Evolutionary conservation across 352 stramenopile genomes (phyloP), one percentile per base, ranked within the genome.

Genomic region (Globisporangium cylindrosporum): DNA sequence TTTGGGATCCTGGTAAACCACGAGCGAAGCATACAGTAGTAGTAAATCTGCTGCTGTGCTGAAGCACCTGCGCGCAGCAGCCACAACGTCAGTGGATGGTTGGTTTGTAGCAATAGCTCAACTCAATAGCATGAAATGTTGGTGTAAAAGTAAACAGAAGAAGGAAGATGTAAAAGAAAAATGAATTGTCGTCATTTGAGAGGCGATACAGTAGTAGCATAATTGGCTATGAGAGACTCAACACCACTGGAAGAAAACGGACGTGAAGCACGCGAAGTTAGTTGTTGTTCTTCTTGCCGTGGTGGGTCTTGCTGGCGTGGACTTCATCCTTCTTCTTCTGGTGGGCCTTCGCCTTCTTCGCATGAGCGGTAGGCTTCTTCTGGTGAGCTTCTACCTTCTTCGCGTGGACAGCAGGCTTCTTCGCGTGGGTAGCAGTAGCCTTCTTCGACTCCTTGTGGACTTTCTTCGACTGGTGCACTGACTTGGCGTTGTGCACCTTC

Each of bases 231-330:
- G 32, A 34, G 29, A 34, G 29, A 53, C 46, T 53, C 46, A 25
- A 22, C 46, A 53, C 46, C 25, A 53, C 46, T 24, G 46, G 46
- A 53, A 53, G 46, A 53, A 53, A 18, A 22, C n/a, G 46, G 15
- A 53, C 18, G 32, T 53, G 46, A 20, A 53, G 18, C 32, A 38
- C 32, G 48, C 48, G 6, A 29, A 22, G 24, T 22, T 29, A 55
- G 48, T 55, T 38, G 32, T 8, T 55, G 22, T 24, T 24, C 48
- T 55, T 55, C 48, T 55, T 55, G 48, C n/a, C 48, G 48, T 55
- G 48, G 48, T 29, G 20, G 15, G 9, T 55, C 14, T 53, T 8
- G 46, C 1, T 22, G 15, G 46, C 18, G 15, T 53, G 32, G 4
- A 38, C 32, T 9, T 38, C 32, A 38, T 4, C n/a, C 46, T n/a